These are phyloP conservation scores for Vigna nakashimae DNA, from an alignment of 306 rosid genomes.

Conservation along the genomic window DNA sequence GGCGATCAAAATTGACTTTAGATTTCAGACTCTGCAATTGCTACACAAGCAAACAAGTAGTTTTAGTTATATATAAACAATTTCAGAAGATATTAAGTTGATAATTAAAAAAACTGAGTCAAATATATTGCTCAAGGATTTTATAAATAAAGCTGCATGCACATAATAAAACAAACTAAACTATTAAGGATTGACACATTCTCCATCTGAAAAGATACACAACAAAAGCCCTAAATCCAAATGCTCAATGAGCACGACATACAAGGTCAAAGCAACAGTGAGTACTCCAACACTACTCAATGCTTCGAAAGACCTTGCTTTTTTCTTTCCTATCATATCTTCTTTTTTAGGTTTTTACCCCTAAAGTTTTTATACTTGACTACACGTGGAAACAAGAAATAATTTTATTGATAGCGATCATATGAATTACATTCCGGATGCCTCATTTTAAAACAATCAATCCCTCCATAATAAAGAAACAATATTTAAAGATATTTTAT, in stretches of 20 bases:
- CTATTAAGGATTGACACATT: neutral
- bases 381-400: too few species aligned
- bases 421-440: too few species aligned
- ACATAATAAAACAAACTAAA: neutral
- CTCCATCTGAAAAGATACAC: too few species aligned
- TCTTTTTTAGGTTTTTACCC: neutral
- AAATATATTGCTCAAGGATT: constrained; percentile 10
- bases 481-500: too few species aligned
- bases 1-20: constrained; percentile 67
- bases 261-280: neutral
- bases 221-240: constrained; percentile 2
- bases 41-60: constrained; percentile 41
- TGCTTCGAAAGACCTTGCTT: neutral
- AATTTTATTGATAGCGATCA: too few species aligned
- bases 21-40: constrained; percentile 67
- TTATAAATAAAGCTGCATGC: neutral
- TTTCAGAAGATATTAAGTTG: constrained; percentile 13
- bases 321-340: neutral
- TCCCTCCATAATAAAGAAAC: too few species aligned
- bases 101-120: constrained; percentile 18
- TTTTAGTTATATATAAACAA: constrained; percentile 16
- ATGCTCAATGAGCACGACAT: neutral
- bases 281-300: neutral
- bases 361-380: neutral
- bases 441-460: too few species aligned